Evolutionary conservation across 163 green algal species (phyloP).

Genomic region (Coccomyxa subellipsoidea): DNA sequence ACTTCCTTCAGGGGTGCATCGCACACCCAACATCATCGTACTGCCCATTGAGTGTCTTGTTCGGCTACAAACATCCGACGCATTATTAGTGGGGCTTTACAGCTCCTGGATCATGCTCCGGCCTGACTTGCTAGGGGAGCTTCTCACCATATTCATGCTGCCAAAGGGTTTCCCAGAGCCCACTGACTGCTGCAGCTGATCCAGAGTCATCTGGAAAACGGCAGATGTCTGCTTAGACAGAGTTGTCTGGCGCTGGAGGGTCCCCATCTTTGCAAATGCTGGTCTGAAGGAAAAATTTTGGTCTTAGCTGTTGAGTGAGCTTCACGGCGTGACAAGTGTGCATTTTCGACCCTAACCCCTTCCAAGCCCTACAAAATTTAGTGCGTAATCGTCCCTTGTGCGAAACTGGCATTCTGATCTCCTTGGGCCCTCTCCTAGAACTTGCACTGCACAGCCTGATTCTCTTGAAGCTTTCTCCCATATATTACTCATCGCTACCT

Average conservation of each 20-base stretch:
- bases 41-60: not conserved
- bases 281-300: not conserved
- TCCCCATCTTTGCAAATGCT: not conserved
- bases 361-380: not conserved
- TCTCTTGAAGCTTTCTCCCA: too few species aligned
- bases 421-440: too few species aligned
- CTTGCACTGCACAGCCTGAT: too few species aligned
- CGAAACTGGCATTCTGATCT: too few species aligned
- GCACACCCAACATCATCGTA: not conserved
- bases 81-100: not conserved
- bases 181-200: conserved; percentile 23
- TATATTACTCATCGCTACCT: too few species aligned
- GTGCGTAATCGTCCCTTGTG: not conserved
- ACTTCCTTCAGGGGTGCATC: not conserved
- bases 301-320: not conserved
- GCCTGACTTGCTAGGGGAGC: not conserved
- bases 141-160: conserved; percentile 29
- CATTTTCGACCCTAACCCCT: not conserved
- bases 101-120: not conserved
- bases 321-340: not conserved
- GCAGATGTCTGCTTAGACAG: conserved; percentile 24
- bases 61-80: not conserved
- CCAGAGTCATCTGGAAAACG: conserved; percentile 26
- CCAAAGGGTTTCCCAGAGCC: conserved; percentile 26
- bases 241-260: conserved; percentile 23